Conservation (phyloP, 768 basidiomycete species). For the Brasilioporus rufonigricans region DNA sequence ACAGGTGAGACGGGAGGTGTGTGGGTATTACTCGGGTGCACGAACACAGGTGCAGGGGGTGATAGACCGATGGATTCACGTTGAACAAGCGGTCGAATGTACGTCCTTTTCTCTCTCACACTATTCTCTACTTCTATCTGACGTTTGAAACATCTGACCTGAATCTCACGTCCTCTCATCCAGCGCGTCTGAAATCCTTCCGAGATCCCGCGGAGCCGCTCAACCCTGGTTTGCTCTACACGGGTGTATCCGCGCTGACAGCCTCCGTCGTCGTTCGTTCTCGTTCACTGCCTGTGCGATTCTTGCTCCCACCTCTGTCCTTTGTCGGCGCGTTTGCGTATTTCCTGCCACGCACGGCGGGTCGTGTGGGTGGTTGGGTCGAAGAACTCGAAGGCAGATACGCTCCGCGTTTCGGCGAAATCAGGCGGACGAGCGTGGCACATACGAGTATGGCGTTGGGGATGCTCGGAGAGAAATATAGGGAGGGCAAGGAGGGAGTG, state of each 20-base stretch:
- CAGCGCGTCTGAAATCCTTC: conserved; percentile 82
- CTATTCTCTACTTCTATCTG: background rate
- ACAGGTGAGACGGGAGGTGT: conserved; percentile 56
- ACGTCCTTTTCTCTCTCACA: conserved; percentile 29
- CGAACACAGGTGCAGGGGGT: conserved; percentile 66
- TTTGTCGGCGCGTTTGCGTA: conserved; percentile 67
- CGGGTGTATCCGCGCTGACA: conserved; percentile 83
- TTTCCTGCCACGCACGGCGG: conserved; percentile 83
- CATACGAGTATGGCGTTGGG: conserved; percentile 61
- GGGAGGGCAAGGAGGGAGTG: conserved; percentile 43
- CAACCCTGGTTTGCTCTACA: conserved; percentile 88
- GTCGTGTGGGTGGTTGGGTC: conserved; percentile 65
- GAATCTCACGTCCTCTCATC: background rate
- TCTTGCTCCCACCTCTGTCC: conserved; percentile 74
- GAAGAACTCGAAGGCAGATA: conserved; percentile 69
- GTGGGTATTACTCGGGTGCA: conserved; percentile 54
- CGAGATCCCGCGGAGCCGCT: conserved; percentile 78
- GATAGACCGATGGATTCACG: conserved; percentile 78
- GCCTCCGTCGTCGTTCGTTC: conserved; percentile 86
- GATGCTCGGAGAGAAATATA: conserved; percentile 50
- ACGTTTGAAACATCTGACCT: background rate
- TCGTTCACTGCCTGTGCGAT: conserved; percentile 63
- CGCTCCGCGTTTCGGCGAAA: conserved; percentile 64
- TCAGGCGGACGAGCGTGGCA: conserved; percentile 62
- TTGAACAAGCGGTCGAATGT: conserved; percentile 88